A percentile compares a stretch with the other conserved stretches of the same genome.
phyloP scores from a whole-genome alignment of 805 yeast genomes.

The Saccharomycopsis babjevae region DNA sequence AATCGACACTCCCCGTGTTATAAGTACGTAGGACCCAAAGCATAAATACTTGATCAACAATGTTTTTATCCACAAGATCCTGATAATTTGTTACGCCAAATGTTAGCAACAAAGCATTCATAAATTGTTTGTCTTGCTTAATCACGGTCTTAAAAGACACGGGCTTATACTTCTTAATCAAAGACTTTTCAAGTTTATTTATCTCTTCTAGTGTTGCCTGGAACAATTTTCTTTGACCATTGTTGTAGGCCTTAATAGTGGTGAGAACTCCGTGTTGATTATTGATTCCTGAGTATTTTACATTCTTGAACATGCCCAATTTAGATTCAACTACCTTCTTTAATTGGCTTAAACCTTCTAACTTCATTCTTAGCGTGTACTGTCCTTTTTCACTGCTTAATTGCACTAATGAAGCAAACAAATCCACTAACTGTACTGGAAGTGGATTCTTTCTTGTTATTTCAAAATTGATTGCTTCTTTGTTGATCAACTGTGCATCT shows the following conservation, averaged over 20 bases:
- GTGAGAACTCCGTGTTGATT: conserved; percentile 20
- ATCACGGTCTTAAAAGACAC: conserved; percentile 48
- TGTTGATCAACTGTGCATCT: conserved; percentile 20
- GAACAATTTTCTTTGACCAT: conserved; percentile 39
- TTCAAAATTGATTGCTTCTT: conserved; percentile 29
- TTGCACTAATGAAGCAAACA: conserved; percentile 47
- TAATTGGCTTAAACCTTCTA: conserved; percentile 53
- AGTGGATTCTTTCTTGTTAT: conserved; percentile 21
- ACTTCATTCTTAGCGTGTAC: conserved; percentile 41
- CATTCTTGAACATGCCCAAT: conserved; percentile 29
- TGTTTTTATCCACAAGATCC: conserved; percentile 36
- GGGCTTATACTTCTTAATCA: conserved; percentile 38
- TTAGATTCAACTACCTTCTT: conserved; percentile 44
- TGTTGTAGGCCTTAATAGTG: conserved; percentile 36
- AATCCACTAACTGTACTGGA: conserved; percentile 37
- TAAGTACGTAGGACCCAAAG: conserved; percentile 54
- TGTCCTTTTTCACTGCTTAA: conserved; percentile 35
- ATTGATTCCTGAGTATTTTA: neutral
- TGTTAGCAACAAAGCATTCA: conserved; percentile 42
- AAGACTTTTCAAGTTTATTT: conserved; percentile 34
- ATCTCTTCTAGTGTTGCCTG: conserved; percentile 36
- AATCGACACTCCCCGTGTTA: conserved; percentile 31
- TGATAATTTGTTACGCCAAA: conserved; percentile 50
- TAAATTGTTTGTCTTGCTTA: conserved; percentile 43
- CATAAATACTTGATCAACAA: conserved; percentile 48